Conservation (phyloP, 306 rosid species). For the Aeschynomene evenia region DNA sequence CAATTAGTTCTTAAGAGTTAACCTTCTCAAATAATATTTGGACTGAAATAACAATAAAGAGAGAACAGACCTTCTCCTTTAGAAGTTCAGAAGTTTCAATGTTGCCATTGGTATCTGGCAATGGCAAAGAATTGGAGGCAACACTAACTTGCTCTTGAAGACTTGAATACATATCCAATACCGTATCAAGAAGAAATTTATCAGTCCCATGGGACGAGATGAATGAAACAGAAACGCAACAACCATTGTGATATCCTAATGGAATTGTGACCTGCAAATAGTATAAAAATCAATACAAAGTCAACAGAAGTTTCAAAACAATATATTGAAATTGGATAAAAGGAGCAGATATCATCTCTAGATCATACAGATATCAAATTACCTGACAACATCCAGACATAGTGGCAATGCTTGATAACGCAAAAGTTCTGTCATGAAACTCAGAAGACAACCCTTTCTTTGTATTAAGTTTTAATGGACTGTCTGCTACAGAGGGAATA, state of each 20-base stretch:
- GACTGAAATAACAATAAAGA: background rate
- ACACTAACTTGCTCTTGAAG: conserved; percentile 59
- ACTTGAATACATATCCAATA: conserved; percentile 67
- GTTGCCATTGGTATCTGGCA: conserved; percentile 57
- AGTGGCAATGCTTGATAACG: conserved; percentile 51
- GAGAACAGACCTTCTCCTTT: conserved; percentile 73
- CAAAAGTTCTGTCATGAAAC: conserved; percentile 43
- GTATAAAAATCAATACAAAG: conserved; percentile 10
- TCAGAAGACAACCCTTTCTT: conserved; percentile 42
- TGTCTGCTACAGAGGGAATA: conserved; percentile 53
- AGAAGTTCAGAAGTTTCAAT: conserved; percentile 75
- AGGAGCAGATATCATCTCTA: conserved; percentile 4
- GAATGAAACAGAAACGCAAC: conserved; percentile 71
- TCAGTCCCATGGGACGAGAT: conserved; percentile 68
- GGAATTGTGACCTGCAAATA: conserved; percentile 71
- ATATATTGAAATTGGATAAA: conserved; percentile 19
- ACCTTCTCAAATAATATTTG: background rate
- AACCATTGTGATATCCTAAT: conserved; percentile 56
- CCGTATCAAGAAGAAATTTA: conserved; percentile 84
- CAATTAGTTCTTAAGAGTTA: too few relatives aligned
- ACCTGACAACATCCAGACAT: conserved; percentile 79
- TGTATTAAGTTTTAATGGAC: conserved; percentile 43
- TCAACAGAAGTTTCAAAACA: conserved; percentile 21
- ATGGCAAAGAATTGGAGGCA: conserved; percentile 42
- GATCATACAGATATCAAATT: conserved; percentile 20